These are phyloP conservation scores for Schizopora paradoxa DNA, from an alignment of 1,284 basidiomycete genomes.

Conservation along the genomic window DNA sequence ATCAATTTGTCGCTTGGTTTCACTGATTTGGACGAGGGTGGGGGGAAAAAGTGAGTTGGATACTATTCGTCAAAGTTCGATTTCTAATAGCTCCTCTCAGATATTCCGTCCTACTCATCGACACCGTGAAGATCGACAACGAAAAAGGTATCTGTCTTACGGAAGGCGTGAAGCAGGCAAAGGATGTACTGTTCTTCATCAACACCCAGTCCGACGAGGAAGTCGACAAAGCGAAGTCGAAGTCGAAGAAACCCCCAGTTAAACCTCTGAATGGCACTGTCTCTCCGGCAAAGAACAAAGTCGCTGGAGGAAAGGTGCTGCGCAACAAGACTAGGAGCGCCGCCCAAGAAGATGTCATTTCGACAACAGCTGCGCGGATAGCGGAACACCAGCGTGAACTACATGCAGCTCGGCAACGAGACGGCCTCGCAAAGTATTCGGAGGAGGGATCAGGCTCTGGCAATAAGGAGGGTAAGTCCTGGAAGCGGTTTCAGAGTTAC, in stretches of 20 bases:
- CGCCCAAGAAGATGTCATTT: constrained; percentile 73
- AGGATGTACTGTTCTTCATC: constrained; percentile 88
- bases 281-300: constrained; percentile 65
- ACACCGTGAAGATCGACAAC: constrained; percentile 79
- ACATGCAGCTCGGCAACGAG: constrained; percentile 73
- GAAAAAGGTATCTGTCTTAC: constrained; percentile 73
- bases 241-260: constrained; percentile 53
- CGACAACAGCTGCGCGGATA: constrained; percentile 66
- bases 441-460: constrained; percentile 65
- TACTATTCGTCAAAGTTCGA: not conserved
- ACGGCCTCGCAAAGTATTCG: constrained; percentile 82
- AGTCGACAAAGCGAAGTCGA: constrained; percentile 45
- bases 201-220: constrained; percentile 50
- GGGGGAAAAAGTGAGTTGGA: constrained; percentile 63
- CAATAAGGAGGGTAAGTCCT: constrained; percentile 83
- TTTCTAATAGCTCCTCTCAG: constrained; percentile 33
- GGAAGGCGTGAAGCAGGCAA: constrained; percentile 75
- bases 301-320: constrained; percentile 75
- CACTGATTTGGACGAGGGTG: constrained; percentile 71
- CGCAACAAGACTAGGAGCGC: constrained; percentile 80
- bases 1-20: constrained; percentile 85
- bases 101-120: constrained; percentile 86
- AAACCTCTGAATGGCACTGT: constrained; percentile 50
- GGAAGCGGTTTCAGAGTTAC: constrained; percentile 97
- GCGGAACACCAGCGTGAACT: constrained; percentile 87